These are phyloP conservation scores for Fusarium metavorans DNA, from an alignment of 2,329 filamentous ascomycete species.

Conservation along the genomic window DNA sequence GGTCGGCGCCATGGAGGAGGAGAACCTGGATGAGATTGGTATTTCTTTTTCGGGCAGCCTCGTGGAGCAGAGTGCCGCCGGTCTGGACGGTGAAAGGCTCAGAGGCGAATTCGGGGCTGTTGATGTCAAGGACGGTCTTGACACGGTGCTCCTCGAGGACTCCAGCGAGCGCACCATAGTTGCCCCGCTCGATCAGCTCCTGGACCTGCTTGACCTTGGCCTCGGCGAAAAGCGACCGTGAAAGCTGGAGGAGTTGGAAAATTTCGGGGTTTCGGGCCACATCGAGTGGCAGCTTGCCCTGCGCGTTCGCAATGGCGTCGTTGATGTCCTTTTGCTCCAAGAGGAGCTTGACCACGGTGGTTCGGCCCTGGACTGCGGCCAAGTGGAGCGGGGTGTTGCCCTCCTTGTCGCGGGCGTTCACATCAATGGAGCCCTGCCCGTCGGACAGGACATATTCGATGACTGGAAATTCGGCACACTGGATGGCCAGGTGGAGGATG, in stretches of 20 bases:
- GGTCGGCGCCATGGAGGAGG: constrained; percentile 93
- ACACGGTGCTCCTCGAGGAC: constrained; percentile 87
- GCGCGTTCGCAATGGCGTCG: constrained; percentile 86
- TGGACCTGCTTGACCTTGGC: constrained; percentile 87
- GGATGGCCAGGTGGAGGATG: constrained; percentile 91
- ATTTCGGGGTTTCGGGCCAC: constrained; percentile 93
- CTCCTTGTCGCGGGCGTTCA: constrained; percentile 92
- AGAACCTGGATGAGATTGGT: constrained; percentile 89
- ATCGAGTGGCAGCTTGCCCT: constrained; percentile 88
- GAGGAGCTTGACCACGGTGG: constrained; percentile 83
- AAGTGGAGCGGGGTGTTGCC: constrained; percentile 95
- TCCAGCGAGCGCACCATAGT: constrained; percentile 83
- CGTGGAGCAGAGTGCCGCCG: constrained; percentile 93
- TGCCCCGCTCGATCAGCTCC: constrained; percentile 75
- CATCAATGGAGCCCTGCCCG: constrained; percentile 74
- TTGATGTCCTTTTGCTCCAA: constrained; percentile 88
- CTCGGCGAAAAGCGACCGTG: constrained; percentile 90
- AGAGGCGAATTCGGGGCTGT: constrained; percentile 88
- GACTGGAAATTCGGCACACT: constrained; percentile 92
- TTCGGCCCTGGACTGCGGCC: constrained; percentile 84
- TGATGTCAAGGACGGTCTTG: constrained; percentile 90
- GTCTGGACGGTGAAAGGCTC: constrained; percentile 81
- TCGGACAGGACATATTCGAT: constrained; percentile 94
- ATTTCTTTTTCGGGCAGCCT: constrained; percentile 90
- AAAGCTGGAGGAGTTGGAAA: constrained; percentile 92